Base-by-base conservation (phyloP, 1,284 basidiomycete genomes). In the Tilletia horrida region DNA sequence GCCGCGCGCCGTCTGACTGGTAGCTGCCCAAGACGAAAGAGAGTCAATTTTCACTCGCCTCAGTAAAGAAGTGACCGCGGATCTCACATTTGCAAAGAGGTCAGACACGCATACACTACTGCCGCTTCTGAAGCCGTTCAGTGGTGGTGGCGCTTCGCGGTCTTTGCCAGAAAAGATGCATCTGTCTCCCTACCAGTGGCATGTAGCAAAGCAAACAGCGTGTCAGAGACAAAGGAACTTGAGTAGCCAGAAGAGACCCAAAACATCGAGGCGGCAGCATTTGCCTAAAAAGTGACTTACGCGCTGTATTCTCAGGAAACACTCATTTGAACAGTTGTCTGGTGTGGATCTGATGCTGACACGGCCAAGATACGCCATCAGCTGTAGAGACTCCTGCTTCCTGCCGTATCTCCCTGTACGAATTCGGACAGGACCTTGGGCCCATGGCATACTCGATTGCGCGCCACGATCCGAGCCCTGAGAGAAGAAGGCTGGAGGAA, bases 341-440 rank as follows among this genome's bases (percentile, higher is more conserved):
- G 35, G 35, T 40, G 35, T 40, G 55, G 27, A 31, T 16, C 27
- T 31, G 29, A 59, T 31, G 8, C 55, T 31, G 25, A 59, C 14
- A 29, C 55, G 2, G n/a, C 55, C 55, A 35, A 59, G 55, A 40
- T 59, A 29, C 16, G 55, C 55, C 55, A 59, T 59, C 13, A 59
- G 16, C 16, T 29, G 27, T 16, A 59, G 55, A 9, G 55, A 59
- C 23, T 25, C 14, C 7, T 29, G 27, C 16, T 40, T 59, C 29
- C 55, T 31, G 14, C 55, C 55, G n/a, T 59, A 59, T 29, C 55
- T 25, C 14, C 23, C 13, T 1, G 23, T 23, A 4, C 18, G 23
- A 27, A 16, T 25, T 6, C 21, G 18, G 6, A 40, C 35, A 40
- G 4, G 35, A 40, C 6, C 35, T 40, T 40, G 35, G 35, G 35